These are phyloP conservation scores for Teratosphaeria pseudoeucalypti DNA, from an alignment of 2,329 filamentous ascomycete species.

Conservation along the genomic window DNA sequence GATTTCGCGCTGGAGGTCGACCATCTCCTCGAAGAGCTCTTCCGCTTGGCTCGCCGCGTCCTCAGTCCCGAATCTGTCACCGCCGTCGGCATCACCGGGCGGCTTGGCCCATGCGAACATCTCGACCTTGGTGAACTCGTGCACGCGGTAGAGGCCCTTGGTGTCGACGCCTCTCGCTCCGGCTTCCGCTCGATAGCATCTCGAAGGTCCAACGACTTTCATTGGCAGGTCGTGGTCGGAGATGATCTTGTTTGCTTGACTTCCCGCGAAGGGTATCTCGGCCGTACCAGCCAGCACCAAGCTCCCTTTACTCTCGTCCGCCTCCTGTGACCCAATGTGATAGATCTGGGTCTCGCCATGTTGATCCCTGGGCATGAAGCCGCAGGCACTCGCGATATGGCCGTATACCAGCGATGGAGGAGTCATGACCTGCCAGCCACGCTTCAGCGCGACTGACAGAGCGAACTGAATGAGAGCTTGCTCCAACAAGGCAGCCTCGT, in stretches of 20 bases:
- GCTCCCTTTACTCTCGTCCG: slow-evolving; percentile 57
- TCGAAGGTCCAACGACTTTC: slow-evolving; percentile 71
- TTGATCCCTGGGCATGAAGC: slow-evolving; percentile 86
- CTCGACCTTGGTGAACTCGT: slow-evolving; percentile 98
- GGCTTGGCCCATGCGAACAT: slow-evolving; percentile 85
- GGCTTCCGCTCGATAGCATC: slow-evolving; percentile 94
- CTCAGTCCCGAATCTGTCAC: slow-evolving; percentile 14
- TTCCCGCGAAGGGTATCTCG: slow-evolving; percentile 86
- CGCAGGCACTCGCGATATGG: slow-evolving; percentile 82
- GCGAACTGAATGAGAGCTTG: slow-evolving; percentile 87
- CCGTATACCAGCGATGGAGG: slow-evolving; percentile 87
- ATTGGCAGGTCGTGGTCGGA: slow-evolving; percentile 57
- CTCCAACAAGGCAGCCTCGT: slow-evolving; percentile 86
- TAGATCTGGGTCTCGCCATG: slow-evolving; percentile 91
- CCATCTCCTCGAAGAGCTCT: slow-evolving; percentile 70
- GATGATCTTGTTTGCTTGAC: slow-evolving; percentile 67
- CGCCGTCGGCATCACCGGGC: slow-evolving; percentile 27
- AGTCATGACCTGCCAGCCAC: slow-evolving; percentile 70
- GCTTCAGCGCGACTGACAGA: slow-evolving; percentile 57
- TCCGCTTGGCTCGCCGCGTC: slow-evolving; percentile 29
- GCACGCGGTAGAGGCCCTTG: slow-evolving; percentile 90
- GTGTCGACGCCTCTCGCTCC: slow-evolving; percentile 82
- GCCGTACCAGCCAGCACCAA: slow-evolving; percentile 77
- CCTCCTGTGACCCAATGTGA: slow-evolving; percentile 53
- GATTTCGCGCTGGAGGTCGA: slow-evolving; percentile 78